These are phyloP conservation scores for Abelmoschus esculentus DNA, from an alignment of 345 rosid genomes.

Conservation along the genomic window DNA sequence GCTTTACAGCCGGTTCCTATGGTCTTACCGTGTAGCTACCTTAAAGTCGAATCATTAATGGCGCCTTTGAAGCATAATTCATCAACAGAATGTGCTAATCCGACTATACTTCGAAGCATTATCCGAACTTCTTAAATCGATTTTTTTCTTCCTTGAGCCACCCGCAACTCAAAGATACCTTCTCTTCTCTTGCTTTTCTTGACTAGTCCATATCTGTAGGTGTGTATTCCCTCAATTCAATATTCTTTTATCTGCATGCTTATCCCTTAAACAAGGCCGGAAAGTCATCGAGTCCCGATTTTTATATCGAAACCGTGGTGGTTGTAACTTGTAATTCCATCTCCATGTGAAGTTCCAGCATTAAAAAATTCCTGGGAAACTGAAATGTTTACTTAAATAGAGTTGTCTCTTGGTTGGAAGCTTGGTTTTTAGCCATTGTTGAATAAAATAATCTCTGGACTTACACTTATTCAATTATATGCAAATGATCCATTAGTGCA, in stretches of 20 bases:
- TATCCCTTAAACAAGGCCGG: slow-evolving; percentile 10
- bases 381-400: slow-evolving; percentile 19
- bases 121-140: not conserved
- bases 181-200: slow-evolving; percentile 24
- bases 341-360: slow-evolving; percentile 34
- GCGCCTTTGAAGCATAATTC: not conserved
- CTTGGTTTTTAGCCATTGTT: slow-evolving; percentile 14
- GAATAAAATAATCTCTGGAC: slow-evolving; percentile 18
- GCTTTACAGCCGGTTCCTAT: not conserved
- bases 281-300: slow-evolving; percentile 31
- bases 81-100: not conserved
- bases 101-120: not conserved
- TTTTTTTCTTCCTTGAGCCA: slow-evolving; percentile 53
- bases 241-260: slow-evolving; percentile 11
- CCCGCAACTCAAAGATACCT: slow-evolving; percentile 6
- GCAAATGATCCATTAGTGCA: not conserved
- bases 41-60: not conserved
- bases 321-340: slow-evolving; percentile 18
- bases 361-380: slow-evolving; percentile 24
- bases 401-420: slow-evolving; percentile 23
- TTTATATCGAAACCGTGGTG: slow-evolving; percentile 22
- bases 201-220: slow-evolving; percentile 43
- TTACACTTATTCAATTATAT: not conserved
- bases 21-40: not conserved
- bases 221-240: slow-evolving; percentile 15